These are phyloP conservation scores for Fomitopsis schrenkii DNA, from an alignment of 1,284 basidiomycete species.

Conservation along the genomic window DNA sequence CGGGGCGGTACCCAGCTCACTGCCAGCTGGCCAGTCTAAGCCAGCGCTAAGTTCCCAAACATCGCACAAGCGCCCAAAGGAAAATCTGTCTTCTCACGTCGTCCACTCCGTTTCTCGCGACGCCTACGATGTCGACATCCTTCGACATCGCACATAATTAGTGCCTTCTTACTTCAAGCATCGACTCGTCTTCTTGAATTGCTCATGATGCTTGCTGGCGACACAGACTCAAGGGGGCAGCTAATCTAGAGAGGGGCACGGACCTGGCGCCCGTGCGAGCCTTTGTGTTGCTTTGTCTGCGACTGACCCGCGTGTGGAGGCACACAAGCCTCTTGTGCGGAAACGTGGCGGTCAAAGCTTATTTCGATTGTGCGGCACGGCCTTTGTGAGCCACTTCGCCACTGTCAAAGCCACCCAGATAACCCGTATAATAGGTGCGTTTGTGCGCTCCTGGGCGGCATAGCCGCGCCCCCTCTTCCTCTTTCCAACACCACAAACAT, in stretches of 20 bases:
- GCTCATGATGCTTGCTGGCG: neutral
- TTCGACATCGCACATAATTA: neutral
- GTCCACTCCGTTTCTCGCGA: neutral
- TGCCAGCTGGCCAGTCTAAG: too few relatives aligned
- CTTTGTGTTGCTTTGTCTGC: constrained; percentile 1
- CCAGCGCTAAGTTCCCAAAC: too few relatives aligned
- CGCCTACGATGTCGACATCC: neutral
- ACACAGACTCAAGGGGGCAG: neutral
- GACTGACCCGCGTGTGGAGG: neutral
- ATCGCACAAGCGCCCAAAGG: too few relatives aligned
- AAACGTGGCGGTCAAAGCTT: neutral
- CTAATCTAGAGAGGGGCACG: neutral
- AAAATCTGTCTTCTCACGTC: too few relatives aligned
- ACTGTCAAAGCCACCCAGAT: neutral
- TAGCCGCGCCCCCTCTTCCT: neutral
- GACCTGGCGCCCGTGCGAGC: neutral
- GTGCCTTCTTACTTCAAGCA: neutral
- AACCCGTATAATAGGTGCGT: neutral
- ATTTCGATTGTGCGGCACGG: neutral
- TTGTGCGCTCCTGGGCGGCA: neutral
- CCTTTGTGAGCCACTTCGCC: neutral
- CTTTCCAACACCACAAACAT: neutral
- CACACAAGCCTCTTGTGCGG: neutral
- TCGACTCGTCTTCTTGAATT: neutral
- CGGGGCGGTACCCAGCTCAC: too few relatives aligned